Evolutionary conservation across 1,139 yeast genomes (phyloP).

Genomic region (Debaryomyces coudertii): DNA sequence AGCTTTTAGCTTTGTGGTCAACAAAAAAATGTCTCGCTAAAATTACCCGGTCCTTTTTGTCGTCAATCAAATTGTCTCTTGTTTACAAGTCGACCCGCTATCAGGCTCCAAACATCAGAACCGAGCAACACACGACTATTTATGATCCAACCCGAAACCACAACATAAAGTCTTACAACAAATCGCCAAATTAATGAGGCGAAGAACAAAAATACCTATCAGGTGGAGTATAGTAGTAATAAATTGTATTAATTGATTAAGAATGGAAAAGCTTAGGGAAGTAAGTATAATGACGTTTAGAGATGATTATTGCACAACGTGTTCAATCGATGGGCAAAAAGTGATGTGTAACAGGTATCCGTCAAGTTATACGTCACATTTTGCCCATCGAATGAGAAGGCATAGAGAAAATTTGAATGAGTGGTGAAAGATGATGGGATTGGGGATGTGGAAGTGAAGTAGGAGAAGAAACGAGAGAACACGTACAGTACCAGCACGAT

Average conservation of each 20-base stretch:
- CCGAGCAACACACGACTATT: neutral
- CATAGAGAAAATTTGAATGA: neutral
- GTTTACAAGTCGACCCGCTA: neutral
- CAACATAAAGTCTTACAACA: conserved; percentile 5
- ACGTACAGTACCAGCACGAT: neutral
- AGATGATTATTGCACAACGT: neutral
- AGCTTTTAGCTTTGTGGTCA: neutral
- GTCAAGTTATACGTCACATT: neutral
- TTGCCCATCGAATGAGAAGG: neutral
- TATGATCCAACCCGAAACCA: conserved; percentile 5
- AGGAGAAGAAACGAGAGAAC: neutral
- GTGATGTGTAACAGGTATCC: neutral
- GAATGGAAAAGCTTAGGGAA: conserved; percentile 55
- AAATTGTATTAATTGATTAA: conserved; percentile 10
- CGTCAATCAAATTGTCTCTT: conserved; percentile 1
- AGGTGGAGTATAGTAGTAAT: neutral
- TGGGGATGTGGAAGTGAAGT: neutral
- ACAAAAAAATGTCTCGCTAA: neutral
- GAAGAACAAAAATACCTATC: neutral
- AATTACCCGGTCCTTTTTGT: conserved; percentile 2
- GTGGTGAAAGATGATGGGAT: neutral
- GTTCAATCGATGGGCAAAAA: conserved; percentile 1
- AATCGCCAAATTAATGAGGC: neutral
- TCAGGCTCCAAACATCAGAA: neutral
- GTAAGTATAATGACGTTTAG: conserved; percentile 34